Base-by-base conservation (phyloP, 345 rosid species). In the Euphorbia peplus region DNA sequence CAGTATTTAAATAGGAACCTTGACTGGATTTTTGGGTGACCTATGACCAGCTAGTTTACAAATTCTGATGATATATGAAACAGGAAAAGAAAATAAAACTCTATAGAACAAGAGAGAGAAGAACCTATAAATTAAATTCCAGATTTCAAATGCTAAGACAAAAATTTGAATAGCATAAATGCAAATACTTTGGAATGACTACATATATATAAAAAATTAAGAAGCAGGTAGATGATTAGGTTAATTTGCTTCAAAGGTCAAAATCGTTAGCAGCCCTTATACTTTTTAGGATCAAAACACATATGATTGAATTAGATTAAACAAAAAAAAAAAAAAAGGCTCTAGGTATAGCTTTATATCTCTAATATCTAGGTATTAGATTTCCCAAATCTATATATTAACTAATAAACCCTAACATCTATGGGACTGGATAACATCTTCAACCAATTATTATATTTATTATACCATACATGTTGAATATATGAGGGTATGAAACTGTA, bases 231-330 rank as follows among this genome's bases (percentile, higher is more conserved):
- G 29, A 61, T 21, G 24, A 24, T 61, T 61, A 39, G 50, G 64
- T 61, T 39, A 22, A 61, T 61, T 21, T 61, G 29, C 37, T 39
- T 61, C 15, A 25, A 37, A 61, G 64, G 64, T 61, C 50, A 61
- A 61, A 42, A 61, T 61, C 29, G 48, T 39, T 61, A 61, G 64
- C 64, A 26, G n/a, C 64, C 64, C 37, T 61, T 10, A 4, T 19
- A 16, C 4, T 60, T 60, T 59, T 59, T 13, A 18, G 16, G 39
- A 2, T 50, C 5, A 6, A 56, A 28, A 29, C 26, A 4, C 12
- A 28, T 56, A 56, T 28, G 16, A 11, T 56, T 26, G 60, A 56
- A 56, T 56, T 56, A 26, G 37, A 28, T 56, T 26, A 55, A 25
- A 25, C 8, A 42, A 44, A 6, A 44, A 5, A 12, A 2, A 13